A percentile compares a stretch with the other conserved stretches of the same genome.
Evolutionary conservation across 352 stramenopile species (phyloP).

Genomic region (Globisporangium emineosum): DNA sequence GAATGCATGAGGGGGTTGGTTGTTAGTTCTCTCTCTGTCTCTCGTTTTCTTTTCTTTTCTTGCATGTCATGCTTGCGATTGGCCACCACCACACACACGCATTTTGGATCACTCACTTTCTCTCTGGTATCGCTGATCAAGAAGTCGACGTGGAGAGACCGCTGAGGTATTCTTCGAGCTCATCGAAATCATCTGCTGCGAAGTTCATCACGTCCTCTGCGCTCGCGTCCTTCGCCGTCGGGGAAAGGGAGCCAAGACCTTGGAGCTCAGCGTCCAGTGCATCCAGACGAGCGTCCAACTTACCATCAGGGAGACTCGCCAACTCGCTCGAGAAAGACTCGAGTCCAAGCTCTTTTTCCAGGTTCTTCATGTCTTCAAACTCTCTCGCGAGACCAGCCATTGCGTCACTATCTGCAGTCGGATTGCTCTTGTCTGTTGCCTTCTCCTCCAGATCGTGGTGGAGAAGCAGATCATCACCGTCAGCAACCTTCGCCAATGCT

Average conservation of each 20-base stretch:
- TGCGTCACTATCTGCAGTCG: conserved; percentile 22
- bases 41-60: background rate
- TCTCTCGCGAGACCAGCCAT: conserved; percentile 55
- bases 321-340: conserved; percentile 54
- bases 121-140: background rate
- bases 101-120: background rate
- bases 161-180: conserved; percentile 86
- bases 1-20: background rate
- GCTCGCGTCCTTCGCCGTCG: conserved; percentile 41
- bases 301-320: conserved; percentile 37
- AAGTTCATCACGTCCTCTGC: conserved; percentile 82
- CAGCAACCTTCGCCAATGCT: conserved; percentile 44
- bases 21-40: conserved; percentile 2
- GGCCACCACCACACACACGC: background rate
- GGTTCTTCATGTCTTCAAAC: conserved; percentile 79
- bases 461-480: conserved; percentile 25
- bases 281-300: conserved; percentile 62
- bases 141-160: conserved; percentile 54
- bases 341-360: conserved; percentile 82
- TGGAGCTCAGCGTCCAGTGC: conserved; percentile 74
- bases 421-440: conserved; percentile 14
- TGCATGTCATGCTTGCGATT: background rate
- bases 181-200: conserved; percentile 84
- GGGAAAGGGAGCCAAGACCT: conserved; percentile 41
- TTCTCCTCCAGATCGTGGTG: conserved; percentile 46